Base-by-base conservation (phyloP, 495 filamentous ascomycete species). In the Thozetella sp. region DNA sequence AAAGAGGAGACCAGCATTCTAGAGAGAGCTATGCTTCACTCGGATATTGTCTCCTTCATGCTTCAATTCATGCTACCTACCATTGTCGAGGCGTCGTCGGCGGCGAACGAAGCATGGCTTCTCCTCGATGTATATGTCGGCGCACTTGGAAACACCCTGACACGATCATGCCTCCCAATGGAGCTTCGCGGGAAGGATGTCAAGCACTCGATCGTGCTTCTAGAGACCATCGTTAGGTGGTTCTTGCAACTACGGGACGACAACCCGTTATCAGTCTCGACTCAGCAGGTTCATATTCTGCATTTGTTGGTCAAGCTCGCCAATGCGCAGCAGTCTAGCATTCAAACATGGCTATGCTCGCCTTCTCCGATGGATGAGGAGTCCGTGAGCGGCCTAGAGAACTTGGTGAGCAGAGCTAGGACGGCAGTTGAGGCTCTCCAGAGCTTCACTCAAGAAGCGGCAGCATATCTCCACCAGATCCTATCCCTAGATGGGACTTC, bases 61-160 rank as follows among this genome's bases (percentile, higher is more conserved):
- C 43, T 82, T 43, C 59, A 62, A 13, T 67, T 53, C 37, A 80
- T 80, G 76, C 53, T 82, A 2, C 79, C 79, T 19, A 70, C 76
- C 37, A 67, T 78, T 1, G 64, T 80, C 22, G 62, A 55, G 53
- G 70, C 71, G 1, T 64, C 63, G 2, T 37, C 61, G 9, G 52
- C 58, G 23, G 53, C 34, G 1, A 22, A 53, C 11, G 61, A 67
- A 6, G 71, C 64, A 9, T 78, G 69, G 72, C 53, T 73, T 24
- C 59, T 81, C 45, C 53, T 81, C 10, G 67, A 79, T 43, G 71
- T 74, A 25, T 81, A 80, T 46, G 54, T 61, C 6, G 58, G 55
- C 2, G 75, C 76, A 11, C 61, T 80, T 20, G 62, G 56, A 11
- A 52, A 46, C 3, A 23, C 63, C 19, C 54, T 77, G 15, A 65